Conservation (phyloP, 306 rosid genomes). For the Geum urbanum region DNA sequence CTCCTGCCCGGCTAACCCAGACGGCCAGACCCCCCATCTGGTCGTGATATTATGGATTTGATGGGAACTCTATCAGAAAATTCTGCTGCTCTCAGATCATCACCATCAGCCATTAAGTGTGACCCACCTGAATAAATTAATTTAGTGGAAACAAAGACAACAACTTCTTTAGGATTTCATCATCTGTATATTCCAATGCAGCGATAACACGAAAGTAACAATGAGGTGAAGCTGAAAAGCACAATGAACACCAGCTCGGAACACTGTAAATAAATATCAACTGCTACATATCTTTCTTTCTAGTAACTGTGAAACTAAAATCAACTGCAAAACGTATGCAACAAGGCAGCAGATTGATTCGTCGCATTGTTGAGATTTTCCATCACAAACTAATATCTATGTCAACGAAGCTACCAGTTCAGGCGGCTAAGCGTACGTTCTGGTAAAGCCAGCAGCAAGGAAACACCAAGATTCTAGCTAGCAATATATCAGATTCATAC, state of each 20-base stretch:
- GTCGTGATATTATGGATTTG: slow-evolving; percentile 50
- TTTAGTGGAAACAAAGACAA: neutral
- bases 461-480: slow-evolving; percentile 6
- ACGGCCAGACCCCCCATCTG: slow-evolving; percentile 70
- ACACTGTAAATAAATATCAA: neutral
- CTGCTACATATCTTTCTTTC: neutral
- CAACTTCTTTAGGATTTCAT: neutral
- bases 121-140: neutral
- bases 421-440: neutral
- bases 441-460: slow-evolving; percentile 1
- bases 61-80: slow-evolving; percentile 79
- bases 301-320: neutral
- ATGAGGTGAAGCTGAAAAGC: neutral
- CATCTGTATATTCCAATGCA: neutral
- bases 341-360: neutral
- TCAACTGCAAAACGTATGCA: neutral
- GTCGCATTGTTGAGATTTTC: neutral
- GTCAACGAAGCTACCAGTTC: neutral
- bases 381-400: neutral
- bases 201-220: neutral
- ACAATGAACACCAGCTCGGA: neutral
- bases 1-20: slow-evolving; percentile 58
- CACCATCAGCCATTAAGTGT: slow-evolving; percentile 39
- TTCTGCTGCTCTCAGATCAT: slow-evolving; percentile 29
- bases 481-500: no score